Conservation (phyloP, 1,284 basidiomycete genomes). For the Stygiomarasmius scandens region DNA sequence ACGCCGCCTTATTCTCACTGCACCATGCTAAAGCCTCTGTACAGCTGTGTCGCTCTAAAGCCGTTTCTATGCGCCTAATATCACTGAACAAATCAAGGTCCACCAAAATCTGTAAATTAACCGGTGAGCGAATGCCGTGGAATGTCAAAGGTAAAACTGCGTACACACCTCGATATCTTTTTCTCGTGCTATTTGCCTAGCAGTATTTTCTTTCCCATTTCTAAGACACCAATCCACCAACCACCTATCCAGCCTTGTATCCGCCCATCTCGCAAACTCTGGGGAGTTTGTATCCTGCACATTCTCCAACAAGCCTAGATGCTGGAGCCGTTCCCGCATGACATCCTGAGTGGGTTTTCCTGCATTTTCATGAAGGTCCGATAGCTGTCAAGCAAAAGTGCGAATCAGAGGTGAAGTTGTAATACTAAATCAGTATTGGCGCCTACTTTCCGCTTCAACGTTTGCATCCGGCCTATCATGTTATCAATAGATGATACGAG, state of each 20-base stretch:
- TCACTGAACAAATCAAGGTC: constrained; percentile 93
- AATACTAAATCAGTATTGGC: too few relatives aligned
- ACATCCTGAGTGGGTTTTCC: constrained; percentile 71
- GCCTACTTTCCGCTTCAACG: constrained; percentile 78
- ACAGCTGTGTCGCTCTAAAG: constrained; percentile 77
- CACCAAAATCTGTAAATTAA: constrained; percentile 64
- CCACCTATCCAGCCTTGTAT: constrained; percentile 85
- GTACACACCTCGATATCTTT: constrained; percentile 68
- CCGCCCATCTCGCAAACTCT: constrained; percentile 76
- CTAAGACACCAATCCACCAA: constrained; percentile 91
- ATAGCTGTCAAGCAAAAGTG: constrained; percentile 49
- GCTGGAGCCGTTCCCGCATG: constrained; percentile 71
- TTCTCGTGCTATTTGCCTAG: constrained; percentile 68
- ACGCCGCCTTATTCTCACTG: constrained; percentile 90
- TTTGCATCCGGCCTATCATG: constrained; percentile 77
- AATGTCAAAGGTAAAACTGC: too few relatives aligned
- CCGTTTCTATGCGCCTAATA: constrained; percentile 82
- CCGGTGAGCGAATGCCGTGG: constrained; percentile 17
- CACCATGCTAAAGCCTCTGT: constrained; percentile 93
- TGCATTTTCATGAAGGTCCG: constrained; percentile 66
- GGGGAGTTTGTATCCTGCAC: constrained; percentile 53
- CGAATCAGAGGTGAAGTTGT: too few relatives aligned
- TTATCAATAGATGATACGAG: constrained; percentile 65
- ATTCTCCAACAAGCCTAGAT: constrained; percentile 64
- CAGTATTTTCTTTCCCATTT: constrained; percentile 70